A percentile compares a stretch with the other conserved stretches of the same genome.
These are phyloP conservation scores for Waltiozyma sp. DNA, from an alignment of 1,139 yeast species.

Conservation along the genomic window DNA sequence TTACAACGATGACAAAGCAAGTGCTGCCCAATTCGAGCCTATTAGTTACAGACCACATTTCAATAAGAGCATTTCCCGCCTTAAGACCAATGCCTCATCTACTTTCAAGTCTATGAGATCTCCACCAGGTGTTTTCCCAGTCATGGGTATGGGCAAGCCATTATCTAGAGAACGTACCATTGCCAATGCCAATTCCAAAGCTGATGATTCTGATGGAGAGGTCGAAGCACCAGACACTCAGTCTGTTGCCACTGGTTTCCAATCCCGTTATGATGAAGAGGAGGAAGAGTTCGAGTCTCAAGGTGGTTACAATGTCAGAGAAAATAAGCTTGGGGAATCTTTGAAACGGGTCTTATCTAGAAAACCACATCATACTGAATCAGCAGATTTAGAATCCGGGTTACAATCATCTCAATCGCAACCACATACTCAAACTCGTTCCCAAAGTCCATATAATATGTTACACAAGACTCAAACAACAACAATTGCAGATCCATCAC, in stretches of 20 bases:
- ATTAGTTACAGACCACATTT: slow-evolving; percentile 10
- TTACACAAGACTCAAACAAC: neutral
- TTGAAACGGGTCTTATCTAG: slow-evolving; percentile 21
- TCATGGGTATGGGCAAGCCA: slow-evolving; percentile 64
- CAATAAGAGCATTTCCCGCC: slow-evolving; percentile 2
- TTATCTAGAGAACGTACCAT: slow-evolving; percentile 42
- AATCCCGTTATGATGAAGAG: slow-evolving; percentile 10
- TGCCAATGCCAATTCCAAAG: slow-evolving; percentile 26
- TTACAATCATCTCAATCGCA: neutral
- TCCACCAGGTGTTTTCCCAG: slow-evolving; percentile 72
- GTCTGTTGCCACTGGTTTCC: slow-evolving; percentile 1
- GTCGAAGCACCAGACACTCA: slow-evolving; percentile 5
- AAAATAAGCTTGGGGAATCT: slow-evolving; percentile 23
- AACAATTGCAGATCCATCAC: neutral
- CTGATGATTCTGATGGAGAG: slow-evolving; percentile 1
- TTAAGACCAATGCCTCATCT: slow-evolving; percentile 2
- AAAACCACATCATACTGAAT: slow-evolving; percentile 1
- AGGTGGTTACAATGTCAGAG: slow-evolving; percentile 24
- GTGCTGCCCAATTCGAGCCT: slow-evolving; percentile 7
- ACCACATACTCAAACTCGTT: neutral
- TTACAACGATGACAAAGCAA: slow-evolving; percentile 5
- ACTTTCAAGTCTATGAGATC: slow-evolving; percentile 28
- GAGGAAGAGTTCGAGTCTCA: slow-evolving; percentile 15
- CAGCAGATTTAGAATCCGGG: slow-evolving; percentile 10
- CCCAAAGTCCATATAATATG: neutral